Evolutionary conservation across 208 protist genomes (phyloP).

Genomic region (Kentomonas sorsogonicus): DNA sequence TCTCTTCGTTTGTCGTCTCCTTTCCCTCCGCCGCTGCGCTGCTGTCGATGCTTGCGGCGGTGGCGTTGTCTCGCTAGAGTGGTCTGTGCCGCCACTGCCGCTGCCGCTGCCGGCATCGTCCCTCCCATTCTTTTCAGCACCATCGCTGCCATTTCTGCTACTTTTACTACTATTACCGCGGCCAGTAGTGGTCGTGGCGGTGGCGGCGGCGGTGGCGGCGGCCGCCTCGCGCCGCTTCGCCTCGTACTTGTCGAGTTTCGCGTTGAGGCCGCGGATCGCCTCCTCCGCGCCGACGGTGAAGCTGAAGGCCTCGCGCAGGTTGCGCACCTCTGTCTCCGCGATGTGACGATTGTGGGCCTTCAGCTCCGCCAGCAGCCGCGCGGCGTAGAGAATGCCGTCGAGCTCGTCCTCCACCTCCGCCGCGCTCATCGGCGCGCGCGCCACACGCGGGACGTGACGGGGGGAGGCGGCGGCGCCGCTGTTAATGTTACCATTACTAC

Average conservation of each 20-base stretch:
- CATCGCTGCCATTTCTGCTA: no score
- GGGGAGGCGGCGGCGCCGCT: neutral
- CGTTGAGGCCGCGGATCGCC: constrained; percentile 10
- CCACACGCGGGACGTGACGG: no score
- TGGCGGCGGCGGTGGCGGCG: neutral
- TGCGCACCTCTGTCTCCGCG: constrained; percentile 37
- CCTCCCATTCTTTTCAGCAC: no score
- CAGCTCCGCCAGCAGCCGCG: constrained; percentile 38
- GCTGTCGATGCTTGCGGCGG: no score
- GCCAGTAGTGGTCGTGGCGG: no score
- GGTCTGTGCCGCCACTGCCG: no score
- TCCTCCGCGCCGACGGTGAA: constrained; percentile 38
- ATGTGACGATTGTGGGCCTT: constrained; percentile 30
- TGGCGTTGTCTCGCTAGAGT: no score
- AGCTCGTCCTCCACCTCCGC: constrained; percentile 57
- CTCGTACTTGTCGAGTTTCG: neutral
- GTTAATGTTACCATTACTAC: neutral
- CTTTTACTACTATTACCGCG: no score
- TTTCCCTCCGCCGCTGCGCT: no score
- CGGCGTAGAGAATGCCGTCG: constrained; percentile 41
- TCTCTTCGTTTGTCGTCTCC: no score
- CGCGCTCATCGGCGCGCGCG: no score
- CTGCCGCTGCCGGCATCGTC: no score
- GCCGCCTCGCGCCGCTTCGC: constrained; percentile 2
- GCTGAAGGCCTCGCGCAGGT: constrained; percentile 48